Evolutionary conservation across 306 rosid species (phyloP), one percentile per base, ranked within the genome.

Genomic region (Cajanus cajan): DNA sequence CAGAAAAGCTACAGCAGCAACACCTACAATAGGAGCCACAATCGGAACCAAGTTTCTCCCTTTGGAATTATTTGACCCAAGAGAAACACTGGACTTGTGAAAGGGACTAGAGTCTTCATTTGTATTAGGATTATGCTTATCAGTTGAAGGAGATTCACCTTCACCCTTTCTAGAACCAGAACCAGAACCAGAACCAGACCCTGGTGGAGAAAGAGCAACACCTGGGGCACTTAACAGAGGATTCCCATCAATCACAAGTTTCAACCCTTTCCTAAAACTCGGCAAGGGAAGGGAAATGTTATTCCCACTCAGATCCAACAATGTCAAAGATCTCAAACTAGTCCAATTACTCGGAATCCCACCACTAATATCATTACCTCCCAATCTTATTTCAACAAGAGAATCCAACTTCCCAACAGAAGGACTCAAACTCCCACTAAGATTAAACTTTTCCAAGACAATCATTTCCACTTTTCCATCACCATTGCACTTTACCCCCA

Each of bases 281-380:
- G 97, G 97, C 80, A 90, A 24, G 14, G 96, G 94, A 82, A 85
- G 87, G 36, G 93, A 81, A 73, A 93, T 73, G 72, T 90, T 83
- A 75, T 93, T 93, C 34, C 80, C 70, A 70, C 85, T 90, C 21
- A 93, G 68, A 87, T 93, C 93, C 97, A 93, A 82, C 81, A 69
- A 36, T 4, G 83, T 73, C 78, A 93, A 74, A 22, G 81, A 68
- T 74, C 59, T 89, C 88, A 93, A 79, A 69, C 84, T 70, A 40
- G 90, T 86, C 97, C 92, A 93, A 13, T 85, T 87, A 37, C 61
- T 68, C 0, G 97, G 97, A 68, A 93, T 69, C 2, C 39, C 24
- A 75, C 97, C 97, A 1, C 59, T 51, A 74, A 93, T 74, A 72
- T 82, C 59, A 81, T 93, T 90, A 51, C 78, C 67, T 77, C 68